phyloP scores from a whole-genome alignment of 1,284 basidiomycete genomes.

The Agaricales sp. region DNA sequence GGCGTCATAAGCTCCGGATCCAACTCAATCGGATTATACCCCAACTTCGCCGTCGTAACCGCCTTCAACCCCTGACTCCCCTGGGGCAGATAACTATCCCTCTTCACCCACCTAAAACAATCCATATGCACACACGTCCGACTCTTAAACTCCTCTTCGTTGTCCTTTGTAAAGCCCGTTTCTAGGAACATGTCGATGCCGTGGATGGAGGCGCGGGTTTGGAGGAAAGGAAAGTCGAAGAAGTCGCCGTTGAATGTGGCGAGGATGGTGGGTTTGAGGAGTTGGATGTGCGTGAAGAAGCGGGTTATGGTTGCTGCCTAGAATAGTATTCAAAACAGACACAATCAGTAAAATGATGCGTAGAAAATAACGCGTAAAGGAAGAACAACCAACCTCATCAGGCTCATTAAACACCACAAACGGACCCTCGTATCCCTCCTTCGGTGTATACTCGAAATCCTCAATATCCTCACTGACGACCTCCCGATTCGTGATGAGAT shows the following conservation, averaged over 20 bases:
- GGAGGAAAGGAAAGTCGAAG: conserved; percentile 99
- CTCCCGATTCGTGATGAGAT: conserved; percentile 95
- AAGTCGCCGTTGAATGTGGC: conserved; percentile 99
- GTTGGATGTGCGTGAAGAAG: conserved; percentile 92
- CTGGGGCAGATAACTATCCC: conserved; percentile 98
- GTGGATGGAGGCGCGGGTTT: conserved; percentile 76
- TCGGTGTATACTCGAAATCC: conserved; percentile 98
- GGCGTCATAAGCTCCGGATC: conserved; percentile 99
- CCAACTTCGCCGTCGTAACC: conserved; percentile 93
- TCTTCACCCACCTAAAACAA: conserved; percentile 99
- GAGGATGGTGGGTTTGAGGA: conserved; percentile 92
- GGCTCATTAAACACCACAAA: conserved; percentile 95
- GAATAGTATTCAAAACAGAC: too few relatives aligned
- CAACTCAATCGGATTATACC: conserved; percentile 95
- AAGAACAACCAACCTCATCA: conserved; percentile 61
- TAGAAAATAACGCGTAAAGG: conserved; percentile 5
- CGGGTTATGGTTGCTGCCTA: conserved; percentile 72
- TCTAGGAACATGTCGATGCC: conserved; percentile 97
- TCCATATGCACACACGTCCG: conserved; percentile 97
- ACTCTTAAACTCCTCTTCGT: conserved; percentile 94
- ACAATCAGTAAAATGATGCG: too few relatives aligned
- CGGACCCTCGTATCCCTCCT: conserved; percentile 95
- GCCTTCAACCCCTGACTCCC: conserved; percentile 98
- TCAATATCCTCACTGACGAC: conserved; percentile 98
- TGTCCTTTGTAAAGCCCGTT: conserved; percentile 87